Base-by-base conservation (phyloP, 257 asterid genomes). In the Echium plantagineum region DNA sequence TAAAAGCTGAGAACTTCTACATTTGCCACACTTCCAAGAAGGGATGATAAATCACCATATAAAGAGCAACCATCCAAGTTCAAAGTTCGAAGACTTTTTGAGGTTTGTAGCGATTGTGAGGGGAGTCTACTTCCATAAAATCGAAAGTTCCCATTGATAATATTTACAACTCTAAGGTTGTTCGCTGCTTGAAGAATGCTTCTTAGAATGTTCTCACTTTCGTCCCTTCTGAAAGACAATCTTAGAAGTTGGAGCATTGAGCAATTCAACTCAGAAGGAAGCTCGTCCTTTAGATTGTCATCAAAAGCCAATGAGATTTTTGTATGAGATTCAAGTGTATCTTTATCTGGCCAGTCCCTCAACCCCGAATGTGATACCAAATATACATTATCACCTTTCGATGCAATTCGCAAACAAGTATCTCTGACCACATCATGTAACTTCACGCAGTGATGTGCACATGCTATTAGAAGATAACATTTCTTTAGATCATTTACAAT, bases 371-470 rank as follows among this genome's bases (percentile, higher is more conserved):
- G 31, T 6, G 19, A 15, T 6, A 38, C 52, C 61, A 64, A 13
- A 21, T 0, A 63, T 35, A 5, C 61, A 18, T 32, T 26, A 0
- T 35, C 46, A 35, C 46, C 46, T 35, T 35, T 35, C 1, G 46
- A 35, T 8, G 62, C 61, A 55, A 64, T 55, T 15, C 1, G 2
- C 51, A 64, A 42, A 58, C 68, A 55, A 21, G 24, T 35, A 38
- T 64, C 68, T 5, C 68, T 19, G 7, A 65, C 51, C 26, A 65
- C 63, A 65, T 65, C 69, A 47, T 65, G 66, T 57, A 62, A 51
- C 24, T 28, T 62, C 22, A 62, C 66, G 5, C 13, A 8, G 15
- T 65, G 31, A 5, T 47, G 1, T 5, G 7, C 32, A 9, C 21
- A 18, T 16, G 30, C 5, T 18, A 42, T 19, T 30, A 65, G 19